These are phyloP conservation scores for Vitis hybrid DNA, from an alignment of 177 flowering plant genomes.

Conservation along the genomic window DNA sequence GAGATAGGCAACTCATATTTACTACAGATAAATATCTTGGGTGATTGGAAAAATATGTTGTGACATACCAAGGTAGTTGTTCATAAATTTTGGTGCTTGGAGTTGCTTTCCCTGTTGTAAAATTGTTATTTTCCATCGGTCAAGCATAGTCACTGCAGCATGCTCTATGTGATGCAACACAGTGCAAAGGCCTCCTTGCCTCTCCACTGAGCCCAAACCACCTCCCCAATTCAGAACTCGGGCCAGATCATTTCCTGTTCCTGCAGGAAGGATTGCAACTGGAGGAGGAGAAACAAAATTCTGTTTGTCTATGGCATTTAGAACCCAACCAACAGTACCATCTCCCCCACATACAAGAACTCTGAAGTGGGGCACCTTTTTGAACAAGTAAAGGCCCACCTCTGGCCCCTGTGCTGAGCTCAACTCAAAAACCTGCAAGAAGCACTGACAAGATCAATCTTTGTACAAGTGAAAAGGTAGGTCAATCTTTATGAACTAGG, in stretches of 20 bases:
- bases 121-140: conserved; percentile 78
- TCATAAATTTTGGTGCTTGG: conserved; percentile 67
- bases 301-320: conserved; percentile 88
- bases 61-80: conserved; percentile 77
- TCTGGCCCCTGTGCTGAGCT: conserved; percentile 88
- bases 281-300: conserved; percentile 97
- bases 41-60: not conserved
- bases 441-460: conserved; percentile 2
- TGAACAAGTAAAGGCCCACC: conserved; percentile 76
- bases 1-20: not conserved
- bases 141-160: conserved; percentile 92
- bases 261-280: conserved; percentile 95
- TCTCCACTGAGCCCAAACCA: conserved; percentile 81
- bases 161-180: conserved; percentile 76
- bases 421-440: conserved; percentile 73
- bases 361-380: conserved; percentile 82
- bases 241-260: conserved; percentile 94
- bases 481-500: not conserved
- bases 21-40: not conserved
- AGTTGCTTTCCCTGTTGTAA: conserved; percentile 58
- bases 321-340: conserved; percentile 98
- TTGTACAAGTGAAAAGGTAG: not conserved
- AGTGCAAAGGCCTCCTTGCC: conserved; percentile 85
- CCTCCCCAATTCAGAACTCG: conserved; percentile 92
- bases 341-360: conserved; percentile 97